These are phyloP conservation scores for Inonotus hispidus DNA, from an alignment of 1,284 basidiomycete species.

Conservation along the genomic window DNA sequence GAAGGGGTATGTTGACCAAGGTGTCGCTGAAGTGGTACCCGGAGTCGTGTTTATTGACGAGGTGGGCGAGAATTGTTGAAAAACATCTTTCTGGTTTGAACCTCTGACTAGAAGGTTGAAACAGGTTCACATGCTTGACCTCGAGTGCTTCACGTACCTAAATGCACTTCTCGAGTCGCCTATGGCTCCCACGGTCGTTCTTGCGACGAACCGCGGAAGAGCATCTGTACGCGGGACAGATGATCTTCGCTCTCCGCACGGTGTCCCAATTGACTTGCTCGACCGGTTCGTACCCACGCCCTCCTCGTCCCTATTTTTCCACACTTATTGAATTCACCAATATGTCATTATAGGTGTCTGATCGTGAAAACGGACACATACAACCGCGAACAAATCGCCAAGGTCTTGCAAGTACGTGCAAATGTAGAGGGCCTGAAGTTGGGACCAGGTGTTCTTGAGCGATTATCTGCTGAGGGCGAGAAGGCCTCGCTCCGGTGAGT, in stretches of 20 bases:
- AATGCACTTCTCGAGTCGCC: constrained; percentile 94
- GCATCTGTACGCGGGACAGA: constrained; percentile 88
- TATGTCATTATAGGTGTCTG: constrained; percentile 60
- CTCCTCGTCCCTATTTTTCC: not conserved
- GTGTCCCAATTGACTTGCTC: constrained; percentile 89
- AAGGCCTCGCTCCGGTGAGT: constrained; percentile 77
- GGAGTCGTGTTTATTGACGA: constrained; percentile 99
- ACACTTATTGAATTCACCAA: constrained; percentile 1
- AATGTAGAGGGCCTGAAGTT: constrained; percentile 84
- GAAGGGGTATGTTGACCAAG: constrained; percentile 95
- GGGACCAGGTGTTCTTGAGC: constrained; percentile 73
- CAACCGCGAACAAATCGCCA: constrained; percentile 78
- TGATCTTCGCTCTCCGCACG: constrained; percentile 90
- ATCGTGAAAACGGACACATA: constrained; percentile 94
- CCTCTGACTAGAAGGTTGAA: not conserved
- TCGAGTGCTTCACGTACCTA: constrained; percentile 98
- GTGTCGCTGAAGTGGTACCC: constrained; percentile 95
- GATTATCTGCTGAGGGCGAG: constrained; percentile 80
- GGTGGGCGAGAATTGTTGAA: constrained; percentile 42
- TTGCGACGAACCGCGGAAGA: constrained; percentile 94
- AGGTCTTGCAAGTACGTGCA: constrained; percentile 83
- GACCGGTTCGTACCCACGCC: constrained; percentile 58
- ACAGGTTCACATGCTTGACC: constrained; percentile 98
- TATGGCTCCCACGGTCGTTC: constrained; percentile 95
- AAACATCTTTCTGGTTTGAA: not conserved